Conservation (phyloP, 345 rosid species). For the Eucalyptus curtisii region DNA sequence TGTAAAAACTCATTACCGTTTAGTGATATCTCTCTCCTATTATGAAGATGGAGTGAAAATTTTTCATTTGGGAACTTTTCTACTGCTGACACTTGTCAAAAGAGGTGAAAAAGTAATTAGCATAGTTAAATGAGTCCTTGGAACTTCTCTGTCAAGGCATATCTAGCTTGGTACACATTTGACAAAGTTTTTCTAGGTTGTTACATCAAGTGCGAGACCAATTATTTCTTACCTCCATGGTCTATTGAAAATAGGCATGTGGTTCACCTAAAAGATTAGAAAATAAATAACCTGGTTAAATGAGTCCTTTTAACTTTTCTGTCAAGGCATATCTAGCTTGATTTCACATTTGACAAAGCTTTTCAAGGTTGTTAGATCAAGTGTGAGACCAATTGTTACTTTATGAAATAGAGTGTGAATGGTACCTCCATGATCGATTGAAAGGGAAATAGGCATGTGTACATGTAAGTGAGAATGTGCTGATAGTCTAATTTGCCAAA, state of each 20-base stretch:
- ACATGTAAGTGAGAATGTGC: neutral
- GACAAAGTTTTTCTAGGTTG: neutral
- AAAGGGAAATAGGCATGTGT: neutral
- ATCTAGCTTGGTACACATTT: neutral
- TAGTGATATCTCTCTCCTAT: neutral
- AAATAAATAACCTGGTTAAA: neutral
- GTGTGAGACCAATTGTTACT: neutral
- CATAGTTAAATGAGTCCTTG: neutral
- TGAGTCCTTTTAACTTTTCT: neutral
- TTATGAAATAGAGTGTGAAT: neutral
- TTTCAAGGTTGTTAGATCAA: neutral
- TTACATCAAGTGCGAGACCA: neutral
- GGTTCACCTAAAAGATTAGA: neutral
- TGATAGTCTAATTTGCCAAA: neutral
- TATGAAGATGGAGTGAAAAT: neutral
- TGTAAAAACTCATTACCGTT: neutral
- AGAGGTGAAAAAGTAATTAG: neutral
- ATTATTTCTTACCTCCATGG: too few relatives aligned
- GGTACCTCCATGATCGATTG: neutral
- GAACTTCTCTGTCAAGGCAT: neutral
- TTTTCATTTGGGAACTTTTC: neutral
- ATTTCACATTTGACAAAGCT: neutral
- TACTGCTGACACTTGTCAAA: neutral
- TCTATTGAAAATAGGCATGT: neutral
- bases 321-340: neutral